Conservation (phyloP, 768 basidiomycete species). For the Lactifluus pinguis region DNA sequence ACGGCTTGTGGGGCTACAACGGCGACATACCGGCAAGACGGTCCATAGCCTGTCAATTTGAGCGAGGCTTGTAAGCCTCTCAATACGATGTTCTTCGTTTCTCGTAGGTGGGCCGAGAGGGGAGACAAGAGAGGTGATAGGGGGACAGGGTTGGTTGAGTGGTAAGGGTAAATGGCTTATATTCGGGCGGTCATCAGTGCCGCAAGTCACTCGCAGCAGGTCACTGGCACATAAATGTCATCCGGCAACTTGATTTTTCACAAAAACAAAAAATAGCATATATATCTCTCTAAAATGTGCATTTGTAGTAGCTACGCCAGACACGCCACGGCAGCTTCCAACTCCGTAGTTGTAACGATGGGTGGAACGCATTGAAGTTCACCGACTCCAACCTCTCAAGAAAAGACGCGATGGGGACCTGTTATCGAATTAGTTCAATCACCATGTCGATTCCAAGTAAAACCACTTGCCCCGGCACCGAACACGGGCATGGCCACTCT, state of each 20-base stretch:
- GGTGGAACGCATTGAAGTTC: slow-evolving; percentile 65
- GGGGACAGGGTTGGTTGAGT: slow-evolving; percentile 5
- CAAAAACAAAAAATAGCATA: not conserved
- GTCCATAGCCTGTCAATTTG: slow-evolving; percentile 15
- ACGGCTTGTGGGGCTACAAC: slow-evolving; percentile 6
- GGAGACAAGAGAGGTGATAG: not conserved
- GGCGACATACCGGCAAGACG: slow-evolving; percentile 20
- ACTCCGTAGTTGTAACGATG: slow-evolving; percentile 52
- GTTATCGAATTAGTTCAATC: slow-evolving; percentile 3
- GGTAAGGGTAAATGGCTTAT: slow-evolving; percentile 6
- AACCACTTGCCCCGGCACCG: slow-evolving; percentile 52
- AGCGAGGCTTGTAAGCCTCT: not conserved
- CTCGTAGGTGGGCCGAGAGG: slow-evolving; percentile 4
- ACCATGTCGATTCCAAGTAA: not conserved
- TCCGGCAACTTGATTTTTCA: not conserved
- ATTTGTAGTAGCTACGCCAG: slow-evolving; percentile 43
- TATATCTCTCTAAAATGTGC: slow-evolving; percentile 23
- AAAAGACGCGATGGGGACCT: slow-evolving; percentile 64
- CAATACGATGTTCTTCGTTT: slow-evolving; percentile 1
- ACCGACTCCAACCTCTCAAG: slow-evolving; percentile 56
- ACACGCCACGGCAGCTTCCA: slow-evolving; percentile 76
- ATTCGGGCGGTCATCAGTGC: not conserved
- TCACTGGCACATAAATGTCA: not conserved
- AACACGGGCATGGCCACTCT: slow-evolving; percentile 60
- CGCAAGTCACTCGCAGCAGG: not conserved